Evolutionary conservation across 2,329 filamentous ascomycete species (phyloP).

Genomic region (Cytospora schulzeri): DNA sequence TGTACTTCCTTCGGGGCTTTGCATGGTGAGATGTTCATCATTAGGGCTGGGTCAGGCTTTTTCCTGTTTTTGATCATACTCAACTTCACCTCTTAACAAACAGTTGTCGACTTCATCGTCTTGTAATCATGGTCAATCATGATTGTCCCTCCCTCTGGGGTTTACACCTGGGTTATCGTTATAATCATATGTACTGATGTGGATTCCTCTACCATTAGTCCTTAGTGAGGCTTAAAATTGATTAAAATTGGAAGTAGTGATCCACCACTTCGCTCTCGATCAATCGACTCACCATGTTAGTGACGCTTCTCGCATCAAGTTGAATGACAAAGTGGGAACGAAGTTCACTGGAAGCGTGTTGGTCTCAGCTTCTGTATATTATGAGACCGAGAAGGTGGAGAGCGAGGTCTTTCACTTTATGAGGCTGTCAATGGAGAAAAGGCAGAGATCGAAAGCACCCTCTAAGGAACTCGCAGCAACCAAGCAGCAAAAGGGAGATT

Average conservation of each 20-base stretch:
- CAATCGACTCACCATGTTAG: slow-evolving; percentile 31
- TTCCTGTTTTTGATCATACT: no score
- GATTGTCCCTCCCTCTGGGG: no score
- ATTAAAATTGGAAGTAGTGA: no score
- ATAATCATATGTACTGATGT: no score
- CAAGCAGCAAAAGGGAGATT: neutral
- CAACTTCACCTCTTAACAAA: no score
- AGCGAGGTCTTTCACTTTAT: slow-evolving; percentile 17
- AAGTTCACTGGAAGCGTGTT: neutral
- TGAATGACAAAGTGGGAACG: slow-evolving; percentile 22
- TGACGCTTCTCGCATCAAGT: slow-evolving; percentile 40
- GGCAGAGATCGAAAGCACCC: neutral
- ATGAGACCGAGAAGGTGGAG: slow-evolving; percentile 9
- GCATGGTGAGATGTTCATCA: no score
- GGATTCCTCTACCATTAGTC: no score
- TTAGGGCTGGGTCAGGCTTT: no score
- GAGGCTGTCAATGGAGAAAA: slow-evolving; percentile 11
- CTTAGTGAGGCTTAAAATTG: no score
- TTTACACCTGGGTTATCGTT: no score
- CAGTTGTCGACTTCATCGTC: no score
- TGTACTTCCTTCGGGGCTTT: neutral
- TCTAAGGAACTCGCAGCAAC: neutral
- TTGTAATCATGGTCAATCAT: no score
- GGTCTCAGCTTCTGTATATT: neutral
- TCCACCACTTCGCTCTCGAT: slow-evolving; percentile 31